Base-by-base conservation (phyloP, 768 basidiomycete genomes). In the Boletus vinaceobasis region DNA sequence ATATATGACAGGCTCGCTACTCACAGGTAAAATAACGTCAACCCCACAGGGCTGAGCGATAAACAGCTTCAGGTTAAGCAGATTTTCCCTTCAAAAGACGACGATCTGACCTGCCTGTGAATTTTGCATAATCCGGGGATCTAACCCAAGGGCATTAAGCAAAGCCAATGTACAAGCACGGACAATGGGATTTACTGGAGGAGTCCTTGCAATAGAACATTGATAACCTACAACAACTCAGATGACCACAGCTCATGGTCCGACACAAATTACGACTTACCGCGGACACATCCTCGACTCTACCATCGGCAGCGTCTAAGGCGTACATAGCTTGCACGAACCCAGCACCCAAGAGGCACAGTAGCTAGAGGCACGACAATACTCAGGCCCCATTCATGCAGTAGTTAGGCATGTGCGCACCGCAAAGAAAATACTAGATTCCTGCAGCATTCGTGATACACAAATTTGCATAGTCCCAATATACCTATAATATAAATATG, bases 381-480 rank as follows among this genome's bases (percentile, higher is more conserved):
- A 37, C 8, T 59, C 17, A 56, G 15, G 11, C 39, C 29, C 26
- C 19, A 2, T 26, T n/a, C 9, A 1, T 31, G 14, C 8, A 53
- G 15, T 29, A 26, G 33, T 9, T n/a, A 23, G 10, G 1, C 21
- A 48, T 36, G 2, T 49, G 71, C 79, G 37, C 61, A 95, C 88
- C 48, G 88, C 88, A 71, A 95, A 93, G 75, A 95, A 95, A 45
- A 97, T 85, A 4, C 90, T 87, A 19, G 92, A 94, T 71, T 98
- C 93, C 65, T 88, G 86, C 58, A 98, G 72, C 94, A 98, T 98
- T 13, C 93, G 80, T 19, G 90, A 85, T 2, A 96, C 85, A 57
- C 94, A 95, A 29, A 98, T 93, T 67, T 96, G 93, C 86, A 97
- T 86, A 0, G 88, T 93, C 8, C 94, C 94, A 43, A 98, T 84